Conservation (phyloP, 768 basidiomycete genomes). For the Tylopilus plumbeoviolaceoides region DNA sequence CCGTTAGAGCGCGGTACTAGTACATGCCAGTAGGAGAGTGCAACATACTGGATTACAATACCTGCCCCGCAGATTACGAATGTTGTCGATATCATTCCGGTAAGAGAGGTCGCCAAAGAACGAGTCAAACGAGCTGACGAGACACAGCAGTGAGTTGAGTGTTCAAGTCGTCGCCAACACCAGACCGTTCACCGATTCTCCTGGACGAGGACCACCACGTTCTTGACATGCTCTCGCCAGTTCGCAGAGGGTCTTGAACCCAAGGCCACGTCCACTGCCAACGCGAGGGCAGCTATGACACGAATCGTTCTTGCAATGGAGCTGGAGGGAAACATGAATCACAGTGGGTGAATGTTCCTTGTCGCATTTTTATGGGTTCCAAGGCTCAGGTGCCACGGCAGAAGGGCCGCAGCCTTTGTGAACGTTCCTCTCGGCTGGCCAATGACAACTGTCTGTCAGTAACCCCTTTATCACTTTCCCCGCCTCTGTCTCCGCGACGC, state of each 20-base stretch:
- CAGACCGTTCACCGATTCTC: slow-evolving; percentile 19
- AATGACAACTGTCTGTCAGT: slow-evolving; percentile 4
- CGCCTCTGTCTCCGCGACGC: not conserved
- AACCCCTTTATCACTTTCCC: not conserved
- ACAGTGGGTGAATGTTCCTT: not conserved
- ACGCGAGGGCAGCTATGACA: slow-evolving; percentile 2
- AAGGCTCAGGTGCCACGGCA: not conserved
- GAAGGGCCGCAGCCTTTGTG: too few relatives aligned
- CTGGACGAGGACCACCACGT: slow-evolving; percentile 26
- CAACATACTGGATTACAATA: slow-evolving; percentile 23
- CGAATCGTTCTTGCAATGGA: slow-evolving; percentile 9
- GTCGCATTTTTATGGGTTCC: slow-evolving; percentile 5
- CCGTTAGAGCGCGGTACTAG: not conserved
- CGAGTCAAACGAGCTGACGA: slow-evolving; percentile 21
- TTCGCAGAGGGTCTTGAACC: slow-evolving; percentile 2
- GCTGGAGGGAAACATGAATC: not conserved
- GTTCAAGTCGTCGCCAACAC: not conserved
- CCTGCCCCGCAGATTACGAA: slow-evolving; percentile 16
- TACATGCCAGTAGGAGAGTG: not conserved
- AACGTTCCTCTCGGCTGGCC: slow-evolving; percentile 15
- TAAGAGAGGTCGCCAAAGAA: slow-evolving; percentile 28
- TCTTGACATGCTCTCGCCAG: slow-evolving; percentile 24
- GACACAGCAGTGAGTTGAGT: not conserved
- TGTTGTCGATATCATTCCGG: slow-evolving; percentile 20
- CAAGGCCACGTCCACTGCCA: not conserved